Evolutionary conservation across 2,329 filamentous ascomycete genomes (phyloP).

Genomic region (Phaeoacremonium minimum): DNA sequence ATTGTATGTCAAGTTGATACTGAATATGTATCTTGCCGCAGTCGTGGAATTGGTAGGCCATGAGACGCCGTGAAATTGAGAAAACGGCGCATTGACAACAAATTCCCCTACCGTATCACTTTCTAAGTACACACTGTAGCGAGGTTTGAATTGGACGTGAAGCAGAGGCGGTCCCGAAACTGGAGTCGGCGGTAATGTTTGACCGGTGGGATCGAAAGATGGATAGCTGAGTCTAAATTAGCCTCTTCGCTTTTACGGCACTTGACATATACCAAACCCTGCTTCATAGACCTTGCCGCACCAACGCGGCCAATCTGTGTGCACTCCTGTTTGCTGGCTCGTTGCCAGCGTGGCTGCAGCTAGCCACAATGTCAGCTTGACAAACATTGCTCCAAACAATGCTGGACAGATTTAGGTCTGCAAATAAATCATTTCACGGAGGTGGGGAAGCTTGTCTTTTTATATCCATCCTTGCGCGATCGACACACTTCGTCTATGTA

Average conservation of each 20-base stretch:
- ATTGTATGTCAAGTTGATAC: slow-evolving; percentile 26
- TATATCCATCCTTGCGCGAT: no score
- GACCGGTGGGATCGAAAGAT: not conserved
- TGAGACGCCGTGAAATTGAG: slow-evolving; percentile 30
- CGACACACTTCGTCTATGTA: no score
- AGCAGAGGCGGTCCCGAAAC: slow-evolving; percentile 23
- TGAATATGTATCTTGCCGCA: slow-evolving; percentile 24
- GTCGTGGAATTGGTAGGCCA: slow-evolving; percentile 23
- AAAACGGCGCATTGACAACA: slow-evolving; percentile 36
- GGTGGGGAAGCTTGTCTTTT: no score
- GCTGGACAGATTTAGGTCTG: no score
- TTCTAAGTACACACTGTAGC: slow-evolving; percentile 41
- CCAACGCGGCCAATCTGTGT: not conserved
- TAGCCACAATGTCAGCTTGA: not conserved
- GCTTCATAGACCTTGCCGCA: not conserved
- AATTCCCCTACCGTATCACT: slow-evolving; percentile 34
- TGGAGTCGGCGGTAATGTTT: not conserved
- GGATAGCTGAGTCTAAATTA: not conserved
- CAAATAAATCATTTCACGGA: no score
- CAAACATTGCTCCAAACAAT: no score
- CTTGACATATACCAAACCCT: no score
- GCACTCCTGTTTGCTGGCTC: not conserved
- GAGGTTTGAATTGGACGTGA: slow-evolving; percentile 37
- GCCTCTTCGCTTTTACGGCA: not conserved
- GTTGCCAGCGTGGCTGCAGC: not conserved